Evolutionary conservation across 2,329 filamentous ascomycete genomes (phyloP).

Genomic region (Triangularia verruculosa): DNA sequence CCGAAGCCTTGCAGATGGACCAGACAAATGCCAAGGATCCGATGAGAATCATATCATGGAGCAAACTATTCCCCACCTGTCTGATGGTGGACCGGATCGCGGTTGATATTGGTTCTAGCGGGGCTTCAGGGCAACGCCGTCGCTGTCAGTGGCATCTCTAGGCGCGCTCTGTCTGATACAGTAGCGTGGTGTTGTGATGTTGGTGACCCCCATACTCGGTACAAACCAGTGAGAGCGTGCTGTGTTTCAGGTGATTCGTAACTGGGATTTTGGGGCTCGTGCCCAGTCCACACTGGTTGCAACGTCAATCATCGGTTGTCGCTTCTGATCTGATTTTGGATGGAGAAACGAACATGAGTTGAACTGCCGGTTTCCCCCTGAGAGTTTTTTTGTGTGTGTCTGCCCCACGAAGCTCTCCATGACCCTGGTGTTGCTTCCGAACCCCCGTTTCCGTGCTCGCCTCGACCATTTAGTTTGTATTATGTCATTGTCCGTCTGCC

Average conservation of each 20-base stretch:
- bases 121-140: not conserved
- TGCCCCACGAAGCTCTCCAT: not conserved
- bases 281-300: not conserved
- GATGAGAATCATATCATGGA: not conserved
- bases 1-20: no score
- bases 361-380: not conserved
- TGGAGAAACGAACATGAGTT: not conserved
- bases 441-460: not conserved
- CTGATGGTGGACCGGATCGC: not conserved
- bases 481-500: not conserved
- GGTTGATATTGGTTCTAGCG: not conserved
- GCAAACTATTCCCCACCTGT: not conserved
- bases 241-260: conserved; percentile 2
- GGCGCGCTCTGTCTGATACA: conserved; percentile 2
- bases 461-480: not conserved
- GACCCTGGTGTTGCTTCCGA: not conserved
- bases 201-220: not conserved
- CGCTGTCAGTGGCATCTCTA: not conserved
- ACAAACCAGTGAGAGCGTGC: not conserved
- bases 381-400: no score
- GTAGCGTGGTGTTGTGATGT: not conserved
- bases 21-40: not conserved
- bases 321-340: not conserved
- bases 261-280: not conserved
- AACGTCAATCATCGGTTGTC: not conserved